phyloP scores from a whole-genome alignment of 179 eudicot genomes.

The Vitellaria paradoxa region DNA sequence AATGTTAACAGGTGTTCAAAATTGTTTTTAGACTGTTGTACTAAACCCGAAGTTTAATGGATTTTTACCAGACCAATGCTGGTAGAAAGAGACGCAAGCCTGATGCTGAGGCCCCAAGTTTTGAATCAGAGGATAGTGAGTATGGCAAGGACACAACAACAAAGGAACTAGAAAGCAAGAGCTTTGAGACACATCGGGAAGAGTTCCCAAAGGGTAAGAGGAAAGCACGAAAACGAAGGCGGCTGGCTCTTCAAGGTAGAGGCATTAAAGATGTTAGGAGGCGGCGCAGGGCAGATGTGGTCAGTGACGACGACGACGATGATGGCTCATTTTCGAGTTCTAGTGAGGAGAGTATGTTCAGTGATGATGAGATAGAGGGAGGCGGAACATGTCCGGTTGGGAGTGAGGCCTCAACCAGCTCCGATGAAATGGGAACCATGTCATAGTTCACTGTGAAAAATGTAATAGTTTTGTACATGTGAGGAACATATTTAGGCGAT shows the following conservation, averaged over 20 bases:
- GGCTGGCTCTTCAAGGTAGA: constrained; percentile 65
- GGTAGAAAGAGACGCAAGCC: constrained; percentile 75
- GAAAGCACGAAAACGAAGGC: constrained; percentile 72
- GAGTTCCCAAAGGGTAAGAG: constrained; percentile 85
- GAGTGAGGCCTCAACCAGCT: constrained; percentile 65
- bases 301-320: constrained; percentile 45
- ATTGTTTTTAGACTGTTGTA: background rate
- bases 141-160: constrained; percentile 35
- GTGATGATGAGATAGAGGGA: constrained; percentile 67
- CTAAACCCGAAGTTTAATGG: background rate
- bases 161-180: constrained; percentile 52
- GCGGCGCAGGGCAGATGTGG: constrained; percentile 48
- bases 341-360: constrained; percentile 54
- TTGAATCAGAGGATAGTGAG: constrained; percentile 67
- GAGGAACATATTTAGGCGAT: too few species aligned
- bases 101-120: constrained; percentile 53
- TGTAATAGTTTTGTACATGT: too few species aligned
- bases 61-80: constrained; percentile 61
- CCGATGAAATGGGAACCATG: constrained; percentile 39
- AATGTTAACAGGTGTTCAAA: background rate
- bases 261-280: constrained; percentile 56
- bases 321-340: constrained; percentile 57
- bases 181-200: constrained; percentile 57
- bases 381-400: constrained; percentile 37
- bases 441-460: background rate